These are phyloP conservation scores for Xylariaceae sp. DNA, from an alignment of 2,329 filamentous ascomycete species.

Conservation along the genomic window DNA sequence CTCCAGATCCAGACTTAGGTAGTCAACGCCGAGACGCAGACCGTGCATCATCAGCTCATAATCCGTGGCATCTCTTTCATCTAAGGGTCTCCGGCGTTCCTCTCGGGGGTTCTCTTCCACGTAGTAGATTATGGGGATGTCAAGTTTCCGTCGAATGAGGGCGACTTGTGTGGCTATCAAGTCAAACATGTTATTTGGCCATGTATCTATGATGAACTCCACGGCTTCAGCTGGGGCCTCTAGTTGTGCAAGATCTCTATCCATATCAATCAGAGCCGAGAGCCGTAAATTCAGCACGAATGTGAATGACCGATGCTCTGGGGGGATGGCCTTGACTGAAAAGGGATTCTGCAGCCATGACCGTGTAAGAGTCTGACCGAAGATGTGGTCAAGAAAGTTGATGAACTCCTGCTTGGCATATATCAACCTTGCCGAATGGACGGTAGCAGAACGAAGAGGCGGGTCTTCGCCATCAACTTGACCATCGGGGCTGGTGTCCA, in stretches of 20 bases:
- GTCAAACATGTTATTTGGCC: slow-evolving; percentile 45
- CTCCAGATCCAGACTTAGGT: slow-evolving; percentile 57
- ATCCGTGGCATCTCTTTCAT: slow-evolving; percentile 43
- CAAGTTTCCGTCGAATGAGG: slow-evolving; percentile 50
- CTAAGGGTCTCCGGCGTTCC: slow-evolving; percentile 35
- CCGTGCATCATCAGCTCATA: slow-evolving; percentile 57
- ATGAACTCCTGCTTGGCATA: slow-evolving; percentile 56
- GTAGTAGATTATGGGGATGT: slow-evolving; percentile 52
- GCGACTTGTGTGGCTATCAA: slow-evolving; percentile 52
- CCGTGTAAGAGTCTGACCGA: slow-evolving; percentile 46
- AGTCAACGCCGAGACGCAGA: slow-evolving; percentile 61
- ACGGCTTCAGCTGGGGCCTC: slow-evolving; percentile 56
- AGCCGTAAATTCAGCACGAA: slow-evolving; percentile 59
- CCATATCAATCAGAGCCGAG: slow-evolving; percentile 49
- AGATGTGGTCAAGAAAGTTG: slow-evolving; percentile 53
- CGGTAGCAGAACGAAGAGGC: slow-evolving; percentile 38
- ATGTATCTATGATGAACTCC: slow-evolving; percentile 55
- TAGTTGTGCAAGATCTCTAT: slow-evolving; percentile 47
- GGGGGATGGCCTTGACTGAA: slow-evolving; percentile 53
- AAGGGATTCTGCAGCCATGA: slow-evolving; percentile 56
- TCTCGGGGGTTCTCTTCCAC: slow-evolving; percentile 47
- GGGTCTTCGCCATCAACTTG: slow-evolving; percentile 30
- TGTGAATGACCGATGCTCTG: slow-evolving; percentile 54
- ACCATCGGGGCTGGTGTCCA: slow-evolving; percentile 39
- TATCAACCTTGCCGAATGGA: slow-evolving; percentile 54